phyloP scores from a whole-genome alignment of 257 asterid genomes.

The Sherardia arvensis region DNA sequence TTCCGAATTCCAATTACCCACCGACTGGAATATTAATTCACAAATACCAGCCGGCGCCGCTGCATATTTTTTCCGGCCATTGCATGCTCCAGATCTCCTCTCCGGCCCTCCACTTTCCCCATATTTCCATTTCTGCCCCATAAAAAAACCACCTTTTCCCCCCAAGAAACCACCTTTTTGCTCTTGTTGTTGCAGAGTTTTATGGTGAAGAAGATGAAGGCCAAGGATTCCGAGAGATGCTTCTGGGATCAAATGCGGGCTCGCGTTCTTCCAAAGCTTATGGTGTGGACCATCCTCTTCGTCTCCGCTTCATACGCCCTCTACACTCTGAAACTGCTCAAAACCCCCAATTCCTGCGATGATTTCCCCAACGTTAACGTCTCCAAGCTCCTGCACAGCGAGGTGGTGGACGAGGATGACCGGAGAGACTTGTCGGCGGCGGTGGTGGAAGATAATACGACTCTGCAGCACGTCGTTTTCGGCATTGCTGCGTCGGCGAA shows the following conservation, averaged over 20 bases:
- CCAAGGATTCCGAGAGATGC: neutral
- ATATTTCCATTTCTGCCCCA: neutral
- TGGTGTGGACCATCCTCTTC: slow-evolving; percentile 28
- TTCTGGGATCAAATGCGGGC: neutral
- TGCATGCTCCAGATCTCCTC: slow-evolving; percentile 24
- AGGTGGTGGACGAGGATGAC: neutral
- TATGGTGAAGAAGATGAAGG: neutral
- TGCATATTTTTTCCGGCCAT: neutral
- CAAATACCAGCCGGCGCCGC: too few species aligned
- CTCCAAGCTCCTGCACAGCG: slow-evolving; percentile 1
- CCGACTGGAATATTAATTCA: neutral
- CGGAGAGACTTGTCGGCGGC: slow-evolving; percentile 6
- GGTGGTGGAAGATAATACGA: slow-evolving; percentile 1
- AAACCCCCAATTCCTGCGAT: neutral
- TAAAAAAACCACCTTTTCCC: neutral
- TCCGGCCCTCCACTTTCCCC: neutral
- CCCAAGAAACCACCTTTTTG: neutral
- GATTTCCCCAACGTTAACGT: slow-evolving; percentile 24
- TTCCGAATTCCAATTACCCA: neutral
- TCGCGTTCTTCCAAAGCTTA: neutral
- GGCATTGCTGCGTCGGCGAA: slow-evolving; percentile 59
- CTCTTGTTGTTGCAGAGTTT: neutral
- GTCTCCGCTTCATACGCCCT: slow-evolving; percentile 33
- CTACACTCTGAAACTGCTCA: slow-evolving; percentile 14
- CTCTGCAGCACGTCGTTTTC: slow-evolving; percentile 45